Base-by-base conservation (phyloP, 345 rosid species). In the Eutrema yunnanense region DNA sequence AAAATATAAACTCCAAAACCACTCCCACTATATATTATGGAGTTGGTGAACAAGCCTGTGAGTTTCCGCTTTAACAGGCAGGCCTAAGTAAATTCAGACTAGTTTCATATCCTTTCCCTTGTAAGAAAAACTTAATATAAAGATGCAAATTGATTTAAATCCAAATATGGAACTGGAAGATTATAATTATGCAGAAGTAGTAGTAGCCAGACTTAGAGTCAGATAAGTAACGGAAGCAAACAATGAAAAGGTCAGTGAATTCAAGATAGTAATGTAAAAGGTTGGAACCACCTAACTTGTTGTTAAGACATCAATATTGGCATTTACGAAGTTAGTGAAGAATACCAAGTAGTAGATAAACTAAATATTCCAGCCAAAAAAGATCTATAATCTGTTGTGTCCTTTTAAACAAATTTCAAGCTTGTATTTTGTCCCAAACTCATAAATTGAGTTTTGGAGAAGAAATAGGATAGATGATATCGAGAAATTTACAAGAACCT, bases 241-340 rank as follows among this genome's bases (percentile, higher is more conserved):
- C 7, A 37, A 2, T 37, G 41, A 37, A 1, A 2, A 38, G 11
- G 12, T 38, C 69, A 64, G 44, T 6, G 56, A 10, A 48, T 48
- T 56, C 69, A 43, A 64, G 69, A 64, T 64, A 33, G 69, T 47
- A 48, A 63, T 42, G 43, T 47, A 14, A 63, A 63, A 64, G 43
- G 55, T 63, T 47, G 32, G 4, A 48, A 49, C 69, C 8, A 65
- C 46, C 46, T 49, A 50, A 49, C 12, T 14, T 38, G 14, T 65
- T 14, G 67, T 32, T 44, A 62, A 65, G 11, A 48, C 57, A 65
- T 49, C 36, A 62, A 62, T 62, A 43, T 36, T 65, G 58, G 9
- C 44, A 64, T 64, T 64, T 49, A 48, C 43, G 1, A 47, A 30
- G 6, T 34, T 48, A 47, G 7, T 9, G 11, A 63, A 29, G 46